These are phyloP conservation scores for Mitragyna speciosa DNA, from an alignment of 257 asterid genomes.

Conservation along the genomic window DNA sequence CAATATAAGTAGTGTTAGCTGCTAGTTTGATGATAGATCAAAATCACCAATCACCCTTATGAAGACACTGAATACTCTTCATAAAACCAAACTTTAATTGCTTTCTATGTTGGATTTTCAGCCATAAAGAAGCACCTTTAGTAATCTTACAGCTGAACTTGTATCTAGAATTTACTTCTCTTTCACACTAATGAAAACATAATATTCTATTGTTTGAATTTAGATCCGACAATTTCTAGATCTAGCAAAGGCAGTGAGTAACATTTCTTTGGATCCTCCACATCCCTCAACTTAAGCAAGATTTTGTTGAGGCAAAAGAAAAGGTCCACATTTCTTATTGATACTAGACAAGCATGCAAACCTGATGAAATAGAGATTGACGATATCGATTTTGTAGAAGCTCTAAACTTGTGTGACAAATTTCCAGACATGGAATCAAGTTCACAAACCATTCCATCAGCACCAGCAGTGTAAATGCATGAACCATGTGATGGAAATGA, in stretches of 20 bases:
- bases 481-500: slow-evolving; percentile 63
- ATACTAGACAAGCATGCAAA: slow-evolving; percentile 18
- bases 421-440: slow-evolving; percentile 74
- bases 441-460: slow-evolving; percentile 86
- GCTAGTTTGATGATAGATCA: not conserved
- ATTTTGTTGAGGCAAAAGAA: not conserved
- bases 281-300: not conserved
- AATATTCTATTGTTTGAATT: not conserved
- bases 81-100: not conserved
- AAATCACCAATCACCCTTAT: not conserved
- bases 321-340: not conserved
- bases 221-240: not conserved
- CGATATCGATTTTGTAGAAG: slow-evolving; percentile 69
- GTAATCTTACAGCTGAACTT: not conserved
- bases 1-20: not conserved
- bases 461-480: slow-evolving; percentile 74
- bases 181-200: not conserved
- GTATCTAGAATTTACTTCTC: not conserved
- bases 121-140: not conserved
- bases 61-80: not conserved
- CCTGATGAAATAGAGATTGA: slow-evolving; percentile 85
- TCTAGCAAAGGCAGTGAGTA: not conserved
- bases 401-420: slow-evolving; percentile 61
- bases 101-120: not conserved
- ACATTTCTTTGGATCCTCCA: not conserved